Percentiles rank a stretch among this genome's conserved stretches.
phyloP scores from a whole-genome alignment of 768 basidiomycete genomes.

The Trametes coccinea region DNA sequence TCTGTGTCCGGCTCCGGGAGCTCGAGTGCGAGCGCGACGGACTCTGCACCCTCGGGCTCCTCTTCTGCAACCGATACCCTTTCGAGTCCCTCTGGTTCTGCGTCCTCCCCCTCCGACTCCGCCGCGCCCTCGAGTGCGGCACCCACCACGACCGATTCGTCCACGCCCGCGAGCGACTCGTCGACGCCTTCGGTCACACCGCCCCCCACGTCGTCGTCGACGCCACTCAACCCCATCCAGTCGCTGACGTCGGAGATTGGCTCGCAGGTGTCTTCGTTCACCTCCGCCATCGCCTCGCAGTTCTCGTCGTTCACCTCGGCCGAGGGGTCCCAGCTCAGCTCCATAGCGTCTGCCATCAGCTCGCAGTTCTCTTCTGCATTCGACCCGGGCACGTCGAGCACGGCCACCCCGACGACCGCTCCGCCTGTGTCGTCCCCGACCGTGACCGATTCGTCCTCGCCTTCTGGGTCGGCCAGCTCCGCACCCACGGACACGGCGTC shows the following conservation, averaged over 20 bases:
- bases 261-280: slow-evolving; percentile 4
- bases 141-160: not conserved
- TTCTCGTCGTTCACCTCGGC: slow-evolving; percentile 5
- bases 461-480: not conserved
- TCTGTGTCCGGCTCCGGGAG: not conserved
- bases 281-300: not conserved
- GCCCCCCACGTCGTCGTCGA: slow-evolving; percentile 8
- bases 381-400: too few relatives aligned
- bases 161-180: too few relatives aligned
- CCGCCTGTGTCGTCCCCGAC: not conserved
- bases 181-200: too few relatives aligned
- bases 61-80: slow-evolving; percentile 6
- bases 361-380: too few relatives aligned
- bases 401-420: not conserved
- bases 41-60: slow-evolving; percentile 2
- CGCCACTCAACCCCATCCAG: slow-evolving; percentile 1
- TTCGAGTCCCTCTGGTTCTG: slow-evolving; percentile 2
- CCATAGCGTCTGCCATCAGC: too few relatives aligned
- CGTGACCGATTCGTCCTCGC: not conserved
- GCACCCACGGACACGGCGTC: not conserved
- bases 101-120: not conserved
- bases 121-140: slow-evolving; percentile 2
- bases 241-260: not conserved
- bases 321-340: not conserved
- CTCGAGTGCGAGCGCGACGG: slow-evolving; percentile 2